These are phyloP conservation scores for Talaromyces ruber DNA, from an alignment of 495 filamentous ascomycete genomes.

Conservation along the genomic window DNA sequence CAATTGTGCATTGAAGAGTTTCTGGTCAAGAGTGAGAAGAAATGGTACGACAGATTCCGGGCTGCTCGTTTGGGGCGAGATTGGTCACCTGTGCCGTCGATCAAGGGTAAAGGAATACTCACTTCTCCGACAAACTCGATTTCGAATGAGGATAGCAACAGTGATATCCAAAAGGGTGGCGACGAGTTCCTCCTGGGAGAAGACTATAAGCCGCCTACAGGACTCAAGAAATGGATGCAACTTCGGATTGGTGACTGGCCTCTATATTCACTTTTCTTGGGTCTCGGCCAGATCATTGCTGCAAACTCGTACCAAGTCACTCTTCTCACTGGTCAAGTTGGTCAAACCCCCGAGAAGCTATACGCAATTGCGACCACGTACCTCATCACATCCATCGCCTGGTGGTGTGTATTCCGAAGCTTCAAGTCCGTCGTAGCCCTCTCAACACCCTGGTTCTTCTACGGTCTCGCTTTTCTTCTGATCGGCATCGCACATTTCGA, in stretches of 20 bases:
- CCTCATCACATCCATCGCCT: conserved; percentile 49
- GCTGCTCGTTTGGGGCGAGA: conserved; percentile 47
- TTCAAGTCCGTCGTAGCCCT: conserved; percentile 55
- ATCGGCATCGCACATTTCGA: conserved; percentile 57
- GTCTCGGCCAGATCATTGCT: conserved; percentile 58
- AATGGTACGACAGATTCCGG: conserved; percentile 57
- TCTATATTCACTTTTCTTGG: conserved; percentile 58
- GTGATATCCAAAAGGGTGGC: conserved; percentile 9
- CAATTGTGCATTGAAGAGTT: conserved; percentile 62
- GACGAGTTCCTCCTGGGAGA: conserved; percentile 56
- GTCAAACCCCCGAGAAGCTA: conserved; percentile 51
- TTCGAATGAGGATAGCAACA: conserved; percentile 23
- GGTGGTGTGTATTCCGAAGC: conserved; percentile 58
- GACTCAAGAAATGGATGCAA: conserved; percentile 47
- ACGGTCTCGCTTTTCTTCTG: conserved; percentile 56
- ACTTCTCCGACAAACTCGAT: conserved; percentile 27
- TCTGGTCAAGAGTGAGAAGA: conserved; percentile 59
- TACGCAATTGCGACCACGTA: conserved; percentile 62
- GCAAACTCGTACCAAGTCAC: conserved; percentile 69
- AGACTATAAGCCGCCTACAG: conserved; percentile 58
- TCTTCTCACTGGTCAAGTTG: conserved; percentile 55
- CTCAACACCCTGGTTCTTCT: conserved; percentile 53
- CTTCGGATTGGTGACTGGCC: conserved; percentile 56
- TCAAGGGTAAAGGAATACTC: conserved; percentile 20
- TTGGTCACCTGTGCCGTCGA: conserved; percentile 35